Evolutionary conservation across 2,329 filamentous ascomycete species (phyloP).

Genomic region (Aspergillus ustus): DNA sequence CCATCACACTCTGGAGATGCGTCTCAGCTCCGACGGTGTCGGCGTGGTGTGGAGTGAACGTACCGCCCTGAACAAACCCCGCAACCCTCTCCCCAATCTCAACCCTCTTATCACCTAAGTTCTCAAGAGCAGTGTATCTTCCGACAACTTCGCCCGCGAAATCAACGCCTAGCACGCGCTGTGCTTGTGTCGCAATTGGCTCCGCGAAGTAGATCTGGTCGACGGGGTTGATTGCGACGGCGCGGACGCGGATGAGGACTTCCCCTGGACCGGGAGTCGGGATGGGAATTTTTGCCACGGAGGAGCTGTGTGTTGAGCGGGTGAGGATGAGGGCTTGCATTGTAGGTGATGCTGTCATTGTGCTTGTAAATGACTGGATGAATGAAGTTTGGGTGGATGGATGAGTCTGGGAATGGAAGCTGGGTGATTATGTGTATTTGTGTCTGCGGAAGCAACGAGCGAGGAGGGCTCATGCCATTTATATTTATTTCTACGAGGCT

Average conservation of each 20-base stretch:
- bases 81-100: background rate
- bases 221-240: background rate
- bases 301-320: background rate
- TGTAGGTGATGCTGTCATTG: background rate
- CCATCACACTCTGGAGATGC: no score
- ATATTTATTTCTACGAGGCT: no score
- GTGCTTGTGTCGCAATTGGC: background rate
- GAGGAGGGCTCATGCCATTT: no score
- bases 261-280: background rate
- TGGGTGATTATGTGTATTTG: no score
- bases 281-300: background rate
- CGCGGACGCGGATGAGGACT: background rate
- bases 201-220: constrained; percentile 1
- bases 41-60: no score
- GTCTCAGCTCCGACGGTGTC: no score
- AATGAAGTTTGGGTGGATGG: no score
- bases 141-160: background rate
- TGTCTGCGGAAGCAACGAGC: no score
- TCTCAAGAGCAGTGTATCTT: background rate
- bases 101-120: background rate
- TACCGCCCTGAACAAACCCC: background rate
- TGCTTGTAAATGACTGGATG: background rate
- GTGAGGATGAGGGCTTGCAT: background rate
- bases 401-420: no score
- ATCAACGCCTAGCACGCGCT: background rate